Conservation (phyloP, 176 grass and related monocot genomes). For the Triticum monococcum region DNA sequence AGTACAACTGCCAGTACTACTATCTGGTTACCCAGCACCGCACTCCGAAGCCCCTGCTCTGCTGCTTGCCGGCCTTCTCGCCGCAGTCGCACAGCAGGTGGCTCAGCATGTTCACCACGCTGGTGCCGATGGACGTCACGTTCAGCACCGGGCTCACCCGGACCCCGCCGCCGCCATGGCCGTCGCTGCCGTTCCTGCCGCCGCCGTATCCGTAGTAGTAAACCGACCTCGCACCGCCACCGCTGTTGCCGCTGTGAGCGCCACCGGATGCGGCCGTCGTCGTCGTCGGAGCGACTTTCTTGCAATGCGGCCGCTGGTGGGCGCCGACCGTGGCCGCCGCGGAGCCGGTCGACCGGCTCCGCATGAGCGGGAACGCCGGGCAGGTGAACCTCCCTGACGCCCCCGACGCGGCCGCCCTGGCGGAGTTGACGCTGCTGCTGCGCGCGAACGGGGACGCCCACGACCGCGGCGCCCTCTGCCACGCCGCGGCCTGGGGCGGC, state of each 20-base stretch:
- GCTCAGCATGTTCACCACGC: conserved; percentile 40
- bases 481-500: too few species aligned
- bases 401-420: neutral
- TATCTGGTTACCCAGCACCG: neutral
- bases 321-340: neutral
- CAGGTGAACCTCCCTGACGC: conserved; percentile 34
- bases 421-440: conserved; percentile 55
- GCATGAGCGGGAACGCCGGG: conserved; percentile 43
- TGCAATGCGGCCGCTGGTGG: neutral
- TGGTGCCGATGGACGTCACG: conserved; percentile 41
- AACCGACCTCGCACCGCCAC: neutral
- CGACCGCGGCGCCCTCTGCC: neutral
- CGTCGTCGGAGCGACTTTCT: conserved; percentile 4
- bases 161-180: conserved; percentile 32
- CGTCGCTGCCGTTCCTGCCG: neutral
- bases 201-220: conserved; percentile 44
- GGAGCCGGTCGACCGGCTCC: conserved; percentile 45
- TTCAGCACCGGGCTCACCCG: conserved; percentile 54
- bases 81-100: conserved; percentile 53
- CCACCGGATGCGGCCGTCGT: neutral
- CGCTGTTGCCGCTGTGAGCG: neutral
- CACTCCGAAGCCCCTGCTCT: conserved; percentile 20
- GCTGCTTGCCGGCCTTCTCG: conserved; percentile 1
- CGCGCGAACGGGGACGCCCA: conserved; percentile 40
- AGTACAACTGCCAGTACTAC: neutral